Conservation (phyloP, 768 basidiomycete species). For the Xerocomus potaroensis region DNA sequence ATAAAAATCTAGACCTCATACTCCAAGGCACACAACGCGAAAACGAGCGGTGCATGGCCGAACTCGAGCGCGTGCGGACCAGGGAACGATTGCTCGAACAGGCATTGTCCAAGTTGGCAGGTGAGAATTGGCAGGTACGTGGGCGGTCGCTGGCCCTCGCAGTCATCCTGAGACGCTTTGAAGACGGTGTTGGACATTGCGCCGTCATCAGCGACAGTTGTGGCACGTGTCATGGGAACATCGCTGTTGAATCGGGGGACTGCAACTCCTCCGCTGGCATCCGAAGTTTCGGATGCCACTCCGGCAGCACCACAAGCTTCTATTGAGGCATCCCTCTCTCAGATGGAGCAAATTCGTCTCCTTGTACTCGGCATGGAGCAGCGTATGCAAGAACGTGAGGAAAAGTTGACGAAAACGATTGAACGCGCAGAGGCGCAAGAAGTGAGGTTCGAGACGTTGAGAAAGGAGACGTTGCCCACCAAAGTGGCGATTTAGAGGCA, state of each 20-base stretch:
- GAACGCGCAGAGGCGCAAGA: slow-evolving; percentile 59
- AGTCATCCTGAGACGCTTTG: not conserved
- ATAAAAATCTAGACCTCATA: slow-evolving; percentile 69
- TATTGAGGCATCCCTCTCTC: slow-evolving; percentile 45
- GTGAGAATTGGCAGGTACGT: slow-evolving; percentile 79
- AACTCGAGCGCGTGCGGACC: slow-evolving; percentile 65
- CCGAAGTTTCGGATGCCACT: slow-evolving; percentile 15
- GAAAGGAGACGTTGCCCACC: slow-evolving; percentile 35
- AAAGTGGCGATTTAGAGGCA: slow-evolving; percentile 14
- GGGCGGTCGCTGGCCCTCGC: too few species aligned
- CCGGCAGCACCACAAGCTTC: slow-evolving; percentile 21
- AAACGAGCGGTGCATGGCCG: slow-evolving; percentile 81
- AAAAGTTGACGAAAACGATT: slow-evolving; percentile 54
- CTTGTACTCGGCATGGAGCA: slow-evolving; percentile 76
- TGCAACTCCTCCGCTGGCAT: slow-evolving; percentile 13
- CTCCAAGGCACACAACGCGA: slow-evolving; percentile 79
- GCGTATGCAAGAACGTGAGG: slow-evolving; percentile 58
- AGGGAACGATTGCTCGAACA: slow-evolving; percentile 75
- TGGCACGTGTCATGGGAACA: slow-evolving; percentile 25
- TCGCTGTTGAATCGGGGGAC: slow-evolving; percentile 23
- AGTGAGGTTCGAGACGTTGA: slow-evolving; percentile 47
- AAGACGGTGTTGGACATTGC: slow-evolving; percentile 36
- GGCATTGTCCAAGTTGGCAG: slow-evolving; percentile 64
- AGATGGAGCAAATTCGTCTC: slow-evolving; percentile 65
- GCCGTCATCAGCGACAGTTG: slow-evolving; percentile 29